Percentiles rank a stretch among this genome's conserved stretches.
These are phyloP conservation scores for Malus hybrid DNA, from an alignment of 331 rosid species.

Conservation along the genomic window DNA sequence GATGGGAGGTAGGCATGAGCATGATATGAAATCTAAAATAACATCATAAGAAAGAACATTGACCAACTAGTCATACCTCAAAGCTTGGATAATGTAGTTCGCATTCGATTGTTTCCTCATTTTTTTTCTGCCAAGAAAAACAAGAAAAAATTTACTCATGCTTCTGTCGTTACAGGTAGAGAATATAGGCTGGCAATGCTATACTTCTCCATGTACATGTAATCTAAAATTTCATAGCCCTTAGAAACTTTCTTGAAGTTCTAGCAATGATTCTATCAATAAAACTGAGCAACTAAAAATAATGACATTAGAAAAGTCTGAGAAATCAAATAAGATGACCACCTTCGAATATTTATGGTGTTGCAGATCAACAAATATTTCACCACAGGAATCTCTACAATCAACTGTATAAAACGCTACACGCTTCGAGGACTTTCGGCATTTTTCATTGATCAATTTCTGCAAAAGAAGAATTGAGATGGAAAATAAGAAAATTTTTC, in stretches of 20 bases:
- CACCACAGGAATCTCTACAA: conserved; percentile 94
- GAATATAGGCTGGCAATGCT: neutral
- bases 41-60: neutral
- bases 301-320: neutral
- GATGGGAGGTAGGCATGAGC: neutral
- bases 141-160: neutral
- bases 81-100: conserved; percentile 56
- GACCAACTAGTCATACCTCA: conserved; percentile 44
- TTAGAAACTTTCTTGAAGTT: neutral
- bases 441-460: conserved; percentile 75
- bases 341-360: conserved; percentile 81
- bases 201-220: neutral
- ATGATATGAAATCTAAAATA: neutral
- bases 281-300: neutral
- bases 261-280: neutral
- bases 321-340: neutral
- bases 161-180: neutral
- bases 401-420: conserved; percentile 87
- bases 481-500: neutral
- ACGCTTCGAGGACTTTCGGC: conserved; percentile 69
- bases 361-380: conserved; percentile 91
- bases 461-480: conserved; percentile 22
- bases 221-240: neutral
- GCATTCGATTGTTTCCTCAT: conserved; percentile 60
- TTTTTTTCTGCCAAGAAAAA: conserved; percentile 53